Evolutionary conservation across 202 grass and related monocot species (phyloP), one percentile per base, ranked within the genome.

Genomic region (Schoenoplectus triqueter): DNA sequence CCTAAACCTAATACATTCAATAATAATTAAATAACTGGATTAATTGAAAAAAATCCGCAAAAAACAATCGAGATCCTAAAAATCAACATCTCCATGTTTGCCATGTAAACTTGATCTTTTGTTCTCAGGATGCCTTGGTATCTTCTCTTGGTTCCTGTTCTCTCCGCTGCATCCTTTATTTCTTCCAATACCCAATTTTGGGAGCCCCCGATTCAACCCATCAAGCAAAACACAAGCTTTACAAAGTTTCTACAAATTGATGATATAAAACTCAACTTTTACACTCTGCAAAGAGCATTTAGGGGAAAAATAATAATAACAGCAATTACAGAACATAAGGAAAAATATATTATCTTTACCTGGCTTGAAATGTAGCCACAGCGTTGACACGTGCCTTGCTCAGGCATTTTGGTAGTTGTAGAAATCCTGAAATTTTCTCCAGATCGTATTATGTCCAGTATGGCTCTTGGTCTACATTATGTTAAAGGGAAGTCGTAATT

Each of bases 361-460:
- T 98, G 93, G 46, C 95, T 95, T 73, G 91, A 94, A 86, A 98
- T 98, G 64, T 95, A 92, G 42, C 93, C 88, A 22, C 95, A 95
- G 6, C 88, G 88, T 22, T 92, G 88, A 80, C 93, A 95, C 17
- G 82, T 92, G 85, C 96, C 93, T 98, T 98, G 91, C 70, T 94
- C 91, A 51, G 88, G 93, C 96, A 95, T 91, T 82, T 72, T 87
- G 62, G 91, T 97, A 14, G 88, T 95, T 71, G 96, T 92, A 41
- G 96, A 95, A 70, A 95, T 94, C 54, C 91, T 88, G 80, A 95
- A 98, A 86, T 94, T 91, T 86, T 98, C 88, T 57, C 96, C 93
- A 17, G 96, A 94, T 76, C 69, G 91, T 83, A 95, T 94, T 85
- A 95, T 95, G 86, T 98, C 96, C 60, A 98, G 10, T 87, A 98